Evolutionary conservation across 2,329 filamentous ascomycete species (phyloP).

Genomic region (Fonsecaea nubica): DNA sequence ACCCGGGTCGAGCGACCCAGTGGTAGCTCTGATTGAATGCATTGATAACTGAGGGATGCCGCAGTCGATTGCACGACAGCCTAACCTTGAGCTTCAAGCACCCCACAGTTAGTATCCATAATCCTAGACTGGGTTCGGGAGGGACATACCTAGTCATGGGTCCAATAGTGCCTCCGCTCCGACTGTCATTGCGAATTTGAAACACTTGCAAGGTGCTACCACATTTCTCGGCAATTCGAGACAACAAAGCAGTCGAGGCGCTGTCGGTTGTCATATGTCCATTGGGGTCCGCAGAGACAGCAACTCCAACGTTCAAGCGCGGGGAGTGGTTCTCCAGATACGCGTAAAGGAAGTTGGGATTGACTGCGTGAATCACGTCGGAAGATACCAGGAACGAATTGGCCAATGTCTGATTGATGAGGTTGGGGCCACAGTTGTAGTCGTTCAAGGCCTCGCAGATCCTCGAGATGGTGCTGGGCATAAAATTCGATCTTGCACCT

Average conservation of each 20-base stretch:
- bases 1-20: conserved; percentile 82
- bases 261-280: conserved; percentile 96
- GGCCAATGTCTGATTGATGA: conserved; percentile 83
- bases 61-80: conserved; percentile 82
- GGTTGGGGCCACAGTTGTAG: conserved; percentile 50
- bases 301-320: conserved; percentile 84
- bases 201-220: conserved; percentile 80
- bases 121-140: neutral
- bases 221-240: conserved; percentile 76
- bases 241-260: conserved; percentile 80
- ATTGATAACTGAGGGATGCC: conserved; percentile 92
- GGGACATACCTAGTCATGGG: conserved; percentile 68
- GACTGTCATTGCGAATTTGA: conserved; percentile 91
- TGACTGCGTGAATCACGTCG: conserved; percentile 91
- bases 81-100: conserved; percentile 69
- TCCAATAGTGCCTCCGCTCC: conserved; percentile 92
- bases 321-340: conserved; percentile 89
- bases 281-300: conserved; percentile 81
- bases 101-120: neutral
- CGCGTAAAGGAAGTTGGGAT: conserved; percentile 86
- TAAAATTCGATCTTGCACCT: conserved; percentile 87
- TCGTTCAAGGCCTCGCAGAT: conserved; percentile 67
- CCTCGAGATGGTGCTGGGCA: conserved; percentile 80
- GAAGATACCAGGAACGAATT: conserved; percentile 91
- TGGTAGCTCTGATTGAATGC: conserved; percentile 91